Conservation (phyloP, 148 eudicot genomes). For the Fagopyrum homotropicum region DNA sequence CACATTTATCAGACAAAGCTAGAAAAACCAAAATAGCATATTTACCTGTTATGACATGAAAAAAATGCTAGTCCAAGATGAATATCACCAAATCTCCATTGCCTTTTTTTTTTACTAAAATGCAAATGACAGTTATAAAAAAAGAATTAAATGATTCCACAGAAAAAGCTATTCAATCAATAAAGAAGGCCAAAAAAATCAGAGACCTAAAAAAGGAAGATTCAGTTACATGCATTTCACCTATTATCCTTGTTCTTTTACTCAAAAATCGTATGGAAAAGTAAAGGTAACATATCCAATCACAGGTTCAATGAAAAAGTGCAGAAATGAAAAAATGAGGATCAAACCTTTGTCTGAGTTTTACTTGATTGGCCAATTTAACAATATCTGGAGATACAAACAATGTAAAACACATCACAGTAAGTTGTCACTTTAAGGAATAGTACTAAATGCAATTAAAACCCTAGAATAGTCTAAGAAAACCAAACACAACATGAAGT, state of each 20-base stretch:
- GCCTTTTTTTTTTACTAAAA: background rate
- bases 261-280: background rate
- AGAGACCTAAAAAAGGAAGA: background rate
- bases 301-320: background rate
- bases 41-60: background rate
- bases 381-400: conserved; percentile 52
- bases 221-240: background rate
- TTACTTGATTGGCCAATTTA: conserved; percentile 72
- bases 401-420: background rate
- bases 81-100: background rate
- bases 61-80: background rate
- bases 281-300: background rate
- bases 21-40: background rate
- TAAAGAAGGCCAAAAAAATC: background rate
- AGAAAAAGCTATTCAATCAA: background rate
- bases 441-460: background rate
- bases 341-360: conserved; percentile 91
- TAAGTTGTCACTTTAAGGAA: background rate
- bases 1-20: background rate
- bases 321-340: background rate
- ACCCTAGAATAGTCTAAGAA: background rate
- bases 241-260: background rate
- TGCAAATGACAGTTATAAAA: background rate
- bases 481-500: background rate
- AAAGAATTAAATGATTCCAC: background rate